A percentile compares a stretch with the other conserved stretches of the same genome.
Conservation (phyloP, 2,329 filamentous ascomycete species). For the Trichoderma endophyticum region DNA sequence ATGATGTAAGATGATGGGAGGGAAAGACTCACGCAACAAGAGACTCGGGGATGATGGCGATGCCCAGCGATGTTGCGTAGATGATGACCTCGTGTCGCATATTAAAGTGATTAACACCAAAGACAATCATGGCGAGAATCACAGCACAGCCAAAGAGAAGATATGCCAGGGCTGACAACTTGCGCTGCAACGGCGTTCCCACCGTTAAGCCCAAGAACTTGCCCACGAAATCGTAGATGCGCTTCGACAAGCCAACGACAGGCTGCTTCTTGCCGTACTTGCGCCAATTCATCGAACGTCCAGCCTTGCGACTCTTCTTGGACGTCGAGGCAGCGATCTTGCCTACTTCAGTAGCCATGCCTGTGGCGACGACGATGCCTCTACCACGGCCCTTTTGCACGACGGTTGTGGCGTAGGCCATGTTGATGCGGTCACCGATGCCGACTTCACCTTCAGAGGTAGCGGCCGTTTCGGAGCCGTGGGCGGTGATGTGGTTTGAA, state of each 20-base stretch:
- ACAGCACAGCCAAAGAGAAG: conserved; percentile 70
- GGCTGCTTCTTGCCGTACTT: conserved; percentile 52
- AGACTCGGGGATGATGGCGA: conserved; percentile 62
- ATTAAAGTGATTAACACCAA: conserved; percentile 54
- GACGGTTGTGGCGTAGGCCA: conserved; percentile 70
- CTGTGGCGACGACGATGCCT: conserved; percentile 70
- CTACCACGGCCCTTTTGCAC: conserved; percentile 70
- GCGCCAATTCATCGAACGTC: conserved; percentile 50
- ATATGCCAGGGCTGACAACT: conserved; percentile 73
- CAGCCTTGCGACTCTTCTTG: conserved; percentile 54
- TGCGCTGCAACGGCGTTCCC: conserved; percentile 76
- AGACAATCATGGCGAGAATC: conserved; percentile 55
- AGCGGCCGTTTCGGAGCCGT: conserved; percentile 45
- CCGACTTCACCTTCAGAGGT: conserved; percentile 51
- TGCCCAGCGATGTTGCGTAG: conserved; percentile 56
- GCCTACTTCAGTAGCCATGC: conserved; percentile 69
- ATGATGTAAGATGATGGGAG: neutral
- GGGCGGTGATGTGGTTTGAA: conserved; percentile 45
- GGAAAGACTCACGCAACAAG: conserved; percentile 53
- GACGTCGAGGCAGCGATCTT: conserved; percentile 60
- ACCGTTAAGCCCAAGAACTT: conserved; percentile 60
- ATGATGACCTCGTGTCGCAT: conserved; percentile 53
- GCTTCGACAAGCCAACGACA: conserved; percentile 45
- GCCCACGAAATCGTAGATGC: conserved; percentile 48
- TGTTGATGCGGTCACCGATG: conserved; percentile 70